Base-by-base conservation (phyloP, 2,329 filamentous ascomycete species). In the Hawksworthiomyces lignivorus region DNA sequence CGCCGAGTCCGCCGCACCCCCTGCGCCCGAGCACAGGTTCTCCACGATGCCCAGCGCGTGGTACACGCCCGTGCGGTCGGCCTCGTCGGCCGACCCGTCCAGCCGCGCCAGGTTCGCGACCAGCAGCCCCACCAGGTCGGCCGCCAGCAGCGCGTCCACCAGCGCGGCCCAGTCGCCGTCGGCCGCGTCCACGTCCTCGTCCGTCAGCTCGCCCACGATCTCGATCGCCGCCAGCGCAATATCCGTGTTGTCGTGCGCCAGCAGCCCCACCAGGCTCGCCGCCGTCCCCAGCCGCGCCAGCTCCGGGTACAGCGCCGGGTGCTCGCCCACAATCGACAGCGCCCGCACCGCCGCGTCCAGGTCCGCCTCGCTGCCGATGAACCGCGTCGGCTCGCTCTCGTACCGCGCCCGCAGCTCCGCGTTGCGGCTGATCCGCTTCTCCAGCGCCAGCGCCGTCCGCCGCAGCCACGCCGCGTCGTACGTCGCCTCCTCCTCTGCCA, bases 241-340 rank as follows among this genome's bases (percentile, higher is more conserved):
- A 56, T 98, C 92, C 1, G 89, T 90, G 59, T 98, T 98, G 54
- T 98, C 92, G 59, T 98, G 92, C 14, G 90, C 83, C 36, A 98
- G 68, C 39, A 98, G 64, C 2, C 82, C 77, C 2, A 94, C 87
- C 38, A 98, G 63, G 41, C 82, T 89, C 5, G 65, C 75, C 1
- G 80, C 78, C 45, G 80, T 84, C 17, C 85, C 84, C 39, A 88
- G 69, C 50, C 79, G 81, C 24, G 83, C 80, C 55, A 95, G 88
- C 47, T 94, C 86, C 11, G 68, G 68, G 60, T 92, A 96, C 17
- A 95, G 72, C 47, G 85, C 82, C 4, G 89, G 75, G 57, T 97
- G 86, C 54, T 98, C 88, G 5, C 85, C 80, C 2, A 98, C 68
- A 50, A 96, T 84, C 32, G 87, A 92, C 45, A 97, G 71, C 21